These are phyloP conservation scores for Moringa oleifera DNA, from an alignment of 345 rosid species.

Conservation along the genomic window DNA sequence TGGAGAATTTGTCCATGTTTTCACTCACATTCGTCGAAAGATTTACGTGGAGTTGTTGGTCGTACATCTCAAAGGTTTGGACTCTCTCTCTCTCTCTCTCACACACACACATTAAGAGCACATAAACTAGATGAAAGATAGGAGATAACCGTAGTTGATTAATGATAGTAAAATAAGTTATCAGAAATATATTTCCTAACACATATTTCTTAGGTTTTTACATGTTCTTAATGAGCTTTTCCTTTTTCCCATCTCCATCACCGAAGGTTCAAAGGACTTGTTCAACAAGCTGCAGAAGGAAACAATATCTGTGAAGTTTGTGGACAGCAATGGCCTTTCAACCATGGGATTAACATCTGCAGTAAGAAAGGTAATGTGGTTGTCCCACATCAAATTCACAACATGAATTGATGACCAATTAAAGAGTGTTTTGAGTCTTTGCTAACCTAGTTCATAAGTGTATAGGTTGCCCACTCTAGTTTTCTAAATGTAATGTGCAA, in stretches of 20 bases:
- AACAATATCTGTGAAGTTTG: constrained; percentile 20
- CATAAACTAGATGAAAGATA: too few species aligned
- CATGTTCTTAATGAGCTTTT: constrained; percentile 3
- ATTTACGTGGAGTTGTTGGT: constrained; percentile 66
- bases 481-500: not conserved
- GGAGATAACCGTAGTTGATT: too few species aligned
- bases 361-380: constrained; percentile 23
- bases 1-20: constrained; percentile 80
- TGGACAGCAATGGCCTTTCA: constrained; percentile 22
- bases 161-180: too few species aligned
- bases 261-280: constrained; percentile 9
- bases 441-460: not conserved
- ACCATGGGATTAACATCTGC: constrained; percentile 30
- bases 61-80: constrained; percentile 52
- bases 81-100: constrained; percentile 1
- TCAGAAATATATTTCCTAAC: constrained; percentile 2
- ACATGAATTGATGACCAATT: not conserved
- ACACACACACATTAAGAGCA: too few species aligned
- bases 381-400: not conserved
- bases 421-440: not conserved
- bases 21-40: constrained; percentile 80
- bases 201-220: not conserved
- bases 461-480: too few species aligned
- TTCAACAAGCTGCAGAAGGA: constrained; percentile 9
- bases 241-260: not conserved